Base-by-base conservation (phyloP, 106 monocot genomes). In the Phalaenopsis aphrodite region DNA sequence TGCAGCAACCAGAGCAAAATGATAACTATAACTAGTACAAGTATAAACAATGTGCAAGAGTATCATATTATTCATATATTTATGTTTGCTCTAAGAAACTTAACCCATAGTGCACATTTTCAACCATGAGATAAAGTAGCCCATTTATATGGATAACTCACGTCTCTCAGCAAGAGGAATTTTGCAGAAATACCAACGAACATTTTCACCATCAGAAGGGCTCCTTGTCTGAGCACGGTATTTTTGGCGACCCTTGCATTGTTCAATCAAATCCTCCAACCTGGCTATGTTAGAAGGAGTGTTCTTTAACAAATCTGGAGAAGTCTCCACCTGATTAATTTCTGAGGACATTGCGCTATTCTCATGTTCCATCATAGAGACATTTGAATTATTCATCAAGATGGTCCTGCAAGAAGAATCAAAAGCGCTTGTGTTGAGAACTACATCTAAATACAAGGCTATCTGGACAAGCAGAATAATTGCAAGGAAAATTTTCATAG, bases 141-240 rank as follows among this genome's bases (percentile, higher is more conserved):
- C 49, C 8, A 49, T 76, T 43, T 43, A 74, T 49, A 49, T 56
- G 38, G 37, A 55, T 57, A 45, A 18, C 78, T 48, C 23, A 88
- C 95, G 91, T 88, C 81, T 91, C 55, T 81, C 91, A 1, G 80
- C 85, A 11, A 99, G 89, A 30, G 99, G 93, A 45, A 93, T 80
- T 77, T 99, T 99, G 84, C 93, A 95, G 78, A 99, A 99, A 56
- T 95, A 99, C 99, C 99, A 99, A 43, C 93, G 88, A 5, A 93
- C 85, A 55, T 99, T 89, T 72, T 95, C 93, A 69, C 99, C 99
- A 72, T 99, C 99, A 1, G 93, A 99, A n/a, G 95, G 91, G 83
- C 99, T 99, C 76, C 65, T 85, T 7, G 99, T 95, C 9, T 58
- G 86, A 18, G 99, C 87, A 5, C 85, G 89, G 73, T 99, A 99